Base-by-base conservation (phyloP, 495 filamentous ascomycete species). In the Xylaria palmicola region DNA sequence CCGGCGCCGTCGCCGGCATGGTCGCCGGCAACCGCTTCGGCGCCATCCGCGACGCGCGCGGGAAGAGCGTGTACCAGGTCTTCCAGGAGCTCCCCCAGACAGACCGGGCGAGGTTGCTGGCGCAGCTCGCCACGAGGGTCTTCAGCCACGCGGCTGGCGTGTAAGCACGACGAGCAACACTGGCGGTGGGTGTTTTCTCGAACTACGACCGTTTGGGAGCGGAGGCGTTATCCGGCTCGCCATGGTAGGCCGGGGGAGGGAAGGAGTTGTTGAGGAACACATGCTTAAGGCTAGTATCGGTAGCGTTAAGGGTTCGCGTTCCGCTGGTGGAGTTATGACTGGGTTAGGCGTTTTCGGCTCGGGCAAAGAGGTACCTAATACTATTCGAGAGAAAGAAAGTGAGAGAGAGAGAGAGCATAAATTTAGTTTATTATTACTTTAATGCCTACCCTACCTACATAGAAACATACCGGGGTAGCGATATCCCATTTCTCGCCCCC, bases 31-130 rank as follows among this genome's bases (percentile, higher is more conserved):
- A 97, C 71, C 77, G 92, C 52, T 71, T 98, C 7, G 94, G 94
- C 12, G 90, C 90, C 4, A 83, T 98, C 4, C 80, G 94, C 41
- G 94, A 98, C 78, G 84, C 88, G 15, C 89, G 86, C 74, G 93
- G 93, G 9, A 97, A 97, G 86, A 94, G 90, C 76, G 95, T 98
- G 20, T 98, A 95, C 77, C 83, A 85, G 43, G 94, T 97, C 24
- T 98, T 93, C 65, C 84, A 85, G 72, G 90, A 96, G 61, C 73
- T 98, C 67, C 92, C 92, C 60, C 87, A 89, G 73, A 77, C 74
- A 30, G 92, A 96, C 68, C 88, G 89, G 65, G 84, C 90, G 34
- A 86, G 85, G 77, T 73, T 98, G 67, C 74, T 92, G 52, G 88
- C 86, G 69, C 86, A 90, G 74, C 71, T 92, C 59, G 88, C 89